Percentiles rank a stretch among this genome's conserved stretches.
phyloP scores from a whole-genome alignment of 2,329 filamentous ascomycete species.

The Elsinoe ampelina region DNA sequence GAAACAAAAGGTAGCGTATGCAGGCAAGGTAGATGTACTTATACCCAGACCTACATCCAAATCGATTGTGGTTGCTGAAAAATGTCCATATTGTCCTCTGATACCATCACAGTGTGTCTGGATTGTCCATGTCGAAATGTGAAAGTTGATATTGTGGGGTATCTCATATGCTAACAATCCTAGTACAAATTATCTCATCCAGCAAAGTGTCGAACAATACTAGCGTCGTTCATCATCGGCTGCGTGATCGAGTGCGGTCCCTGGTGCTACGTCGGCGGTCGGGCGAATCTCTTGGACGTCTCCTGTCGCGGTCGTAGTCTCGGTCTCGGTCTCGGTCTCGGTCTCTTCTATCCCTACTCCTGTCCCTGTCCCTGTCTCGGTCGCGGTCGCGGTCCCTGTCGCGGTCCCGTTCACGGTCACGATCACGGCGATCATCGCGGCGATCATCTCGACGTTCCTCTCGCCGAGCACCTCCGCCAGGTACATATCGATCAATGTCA shows the following conservation, averaged over 20 bases:
- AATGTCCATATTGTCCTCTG: neutral
- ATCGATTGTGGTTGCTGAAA: neutral
- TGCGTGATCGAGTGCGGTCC: slow-evolving; percentile 9
- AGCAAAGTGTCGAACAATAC: neutral
- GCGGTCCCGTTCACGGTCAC: slow-evolving; percentile 8
- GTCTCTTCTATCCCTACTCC: too few relatives aligned
- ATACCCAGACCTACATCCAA: too few relatives aligned
- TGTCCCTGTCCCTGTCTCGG: slow-evolving; percentile 19
- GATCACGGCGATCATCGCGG: slow-evolving; percentile 14
- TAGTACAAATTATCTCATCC: neutral
- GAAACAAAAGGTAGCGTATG: too few relatives aligned
- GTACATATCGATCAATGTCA: slow-evolving; percentile 31
- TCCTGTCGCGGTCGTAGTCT: slow-evolving; percentile 33
- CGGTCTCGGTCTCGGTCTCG: slow-evolving; percentile 35
- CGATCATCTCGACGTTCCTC: slow-evolving; percentile 11
- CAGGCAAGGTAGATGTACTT: too few relatives aligned
- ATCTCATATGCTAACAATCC: slow-evolving; percentile 11
- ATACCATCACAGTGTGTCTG: neutral
- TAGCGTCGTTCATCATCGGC: neutral
- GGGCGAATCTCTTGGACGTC: slow-evolving; percentile 15
- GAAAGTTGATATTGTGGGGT: slow-evolving; percentile 13
- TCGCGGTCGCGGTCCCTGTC: slow-evolving; percentile 21
- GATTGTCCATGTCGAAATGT: neutral
- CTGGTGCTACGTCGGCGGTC: neutral
- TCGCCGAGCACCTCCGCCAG: slow-evolving; percentile 20